phyloP scores from a whole-genome alignment of 306 rosid species.

The Purshia tridentata region DNA sequence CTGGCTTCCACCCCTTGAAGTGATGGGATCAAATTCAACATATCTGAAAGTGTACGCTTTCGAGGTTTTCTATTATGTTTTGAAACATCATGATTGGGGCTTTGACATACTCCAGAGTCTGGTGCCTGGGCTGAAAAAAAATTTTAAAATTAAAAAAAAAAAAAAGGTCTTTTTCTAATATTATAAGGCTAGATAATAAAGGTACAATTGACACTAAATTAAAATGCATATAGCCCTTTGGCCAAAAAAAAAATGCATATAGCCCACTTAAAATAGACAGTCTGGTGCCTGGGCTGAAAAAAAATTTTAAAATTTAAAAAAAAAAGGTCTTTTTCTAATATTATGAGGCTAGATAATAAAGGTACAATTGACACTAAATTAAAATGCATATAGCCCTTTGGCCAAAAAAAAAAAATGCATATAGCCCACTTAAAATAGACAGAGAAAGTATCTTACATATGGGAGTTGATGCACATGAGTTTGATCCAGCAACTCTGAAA shows the following conservation, averaged over 20 bases:
- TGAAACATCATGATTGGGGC: slow-evolving; percentile 47
- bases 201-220: background rate
- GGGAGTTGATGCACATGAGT: slow-evolving; percentile 63
- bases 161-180: slow-evolving; percentile 31
- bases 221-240: background rate
- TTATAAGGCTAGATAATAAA: slow-evolving; percentile 19
- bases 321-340: slow-evolving; percentile 32
- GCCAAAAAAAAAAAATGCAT: too few species aligned
- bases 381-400: background rate
- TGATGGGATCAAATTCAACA: slow-evolving; percentile 80
- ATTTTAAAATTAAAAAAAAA: slow-evolving; percentile 23
- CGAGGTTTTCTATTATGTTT: slow-evolving; percentile 59
- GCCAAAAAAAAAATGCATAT: too few species aligned
- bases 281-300: slow-evolving; percentile 88
- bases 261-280: slow-evolving; percentile 26
- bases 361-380: background rate
- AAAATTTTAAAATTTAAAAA: slow-evolving; percentile 18
- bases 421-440: slow-evolving; percentile 23
- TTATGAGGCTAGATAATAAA: slow-evolving; percentile 19
- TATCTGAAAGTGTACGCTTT: slow-evolving; percentile 74
- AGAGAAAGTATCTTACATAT: slow-evolving; percentile 74
- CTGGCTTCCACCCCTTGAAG: slow-evolving; percentile 58
- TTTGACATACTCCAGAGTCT: slow-evolving; percentile 49
- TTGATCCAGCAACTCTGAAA: slow-evolving; percentile 57
- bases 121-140: slow-evolving; percentile 62